Evolutionary conservation across 192 early-diverging fungal species (phyloP), one percentile per base, ranked within the genome.

Genomic region (Neocallimastix lanati): DNA sequence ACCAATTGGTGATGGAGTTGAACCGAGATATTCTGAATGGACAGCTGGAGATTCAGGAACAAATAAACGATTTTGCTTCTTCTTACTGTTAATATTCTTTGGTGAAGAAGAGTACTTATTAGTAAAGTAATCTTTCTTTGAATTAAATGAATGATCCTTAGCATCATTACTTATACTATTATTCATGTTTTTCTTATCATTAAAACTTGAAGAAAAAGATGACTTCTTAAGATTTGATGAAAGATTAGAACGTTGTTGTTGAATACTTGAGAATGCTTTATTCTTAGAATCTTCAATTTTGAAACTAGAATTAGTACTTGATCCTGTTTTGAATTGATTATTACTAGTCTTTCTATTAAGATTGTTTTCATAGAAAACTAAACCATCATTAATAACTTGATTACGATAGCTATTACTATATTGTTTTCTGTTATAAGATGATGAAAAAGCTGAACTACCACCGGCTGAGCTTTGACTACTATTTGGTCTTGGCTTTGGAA

Each of bases 311-410:
- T 67, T 67, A 67, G 4, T 67, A 67, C 50, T 67, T 9, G 50
- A 67, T 67, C 50, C 50, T 9, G 25, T 9, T 67, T 67, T 67
- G 9, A 67, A 67, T 67, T 67, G 50, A 27, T 67, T 67, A 27
- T 67, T 67, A 67, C 50, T 67, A n/a, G 25, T 25, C n/a, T 67
- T 67, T 67, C 50, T 67, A n/a, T 67, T 67, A 25, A 94, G 84
- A 35, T 93, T 91, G 76, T 88, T 84, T 81, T 98, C 95, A 80
- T 96, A 98, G 80, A 93, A 88, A 81, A 93, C 93, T n/a, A 98
- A 87, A 3, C 95, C 96, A 83, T 98, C 96, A 84, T 93, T 98
- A 84, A 98, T 98, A 83, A 96, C 94, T 78, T 96, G 93, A 29
- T 90, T 88, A 83, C 94, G 91, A 80, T n/a, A 67, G 7, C 50